Percentiles rank a stretch among this genome's conserved stretches.
phyloP scores from a whole-genome alignment of 805 yeast species.

The Saturnispora saitoi region DNA sequence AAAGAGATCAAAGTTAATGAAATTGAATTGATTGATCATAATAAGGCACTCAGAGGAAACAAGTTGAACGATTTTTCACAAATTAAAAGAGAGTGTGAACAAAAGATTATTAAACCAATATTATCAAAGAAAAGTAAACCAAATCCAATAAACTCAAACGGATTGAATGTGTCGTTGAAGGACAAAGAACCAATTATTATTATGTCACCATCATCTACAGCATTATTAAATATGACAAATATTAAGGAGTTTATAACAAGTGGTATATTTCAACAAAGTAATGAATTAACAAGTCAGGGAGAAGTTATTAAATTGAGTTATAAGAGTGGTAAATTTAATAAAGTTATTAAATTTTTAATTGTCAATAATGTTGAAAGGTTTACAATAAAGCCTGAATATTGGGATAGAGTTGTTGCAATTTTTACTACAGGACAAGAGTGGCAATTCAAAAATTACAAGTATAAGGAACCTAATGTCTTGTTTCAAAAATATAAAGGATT shows the following conservation, averaged over 20 bases:
- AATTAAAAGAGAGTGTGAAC: conserved; percentile 57
- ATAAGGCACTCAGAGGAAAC: conserved; percentile 42
- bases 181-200: conserved; percentile 61
- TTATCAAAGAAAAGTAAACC: neutral
- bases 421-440: conserved; percentile 96
- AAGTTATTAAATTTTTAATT: conserved; percentile 56
- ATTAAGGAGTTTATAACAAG: conserved; percentile 63
- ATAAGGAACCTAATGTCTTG: conserved; percentile 68
- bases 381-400: conserved; percentile 88
- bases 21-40: conserved; percentile 39
- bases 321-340: conserved; percentile 46
- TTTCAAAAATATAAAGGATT: conserved; percentile 83
- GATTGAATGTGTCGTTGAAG: conserved; percentile 15
- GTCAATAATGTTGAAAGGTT: conserved; percentile 84
- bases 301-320: conserved; percentile 46
- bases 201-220: conserved; percentile 72
- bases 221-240: conserved; percentile 56
- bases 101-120: conserved; percentile 36
- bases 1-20: conserved; percentile 35
- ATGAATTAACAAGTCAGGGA: conserved; percentile 16
- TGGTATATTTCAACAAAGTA: conserved; percentile 43
- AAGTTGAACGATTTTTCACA: conserved; percentile 61
- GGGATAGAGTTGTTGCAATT: conserved; percentile 95
- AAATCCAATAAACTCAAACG: conserved; percentile 2
- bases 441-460: conserved; percentile 88